Evolutionary conservation across 345 rosid species (phyloP).

Genomic region (Zanthoxylum bungeanum): DNA sequence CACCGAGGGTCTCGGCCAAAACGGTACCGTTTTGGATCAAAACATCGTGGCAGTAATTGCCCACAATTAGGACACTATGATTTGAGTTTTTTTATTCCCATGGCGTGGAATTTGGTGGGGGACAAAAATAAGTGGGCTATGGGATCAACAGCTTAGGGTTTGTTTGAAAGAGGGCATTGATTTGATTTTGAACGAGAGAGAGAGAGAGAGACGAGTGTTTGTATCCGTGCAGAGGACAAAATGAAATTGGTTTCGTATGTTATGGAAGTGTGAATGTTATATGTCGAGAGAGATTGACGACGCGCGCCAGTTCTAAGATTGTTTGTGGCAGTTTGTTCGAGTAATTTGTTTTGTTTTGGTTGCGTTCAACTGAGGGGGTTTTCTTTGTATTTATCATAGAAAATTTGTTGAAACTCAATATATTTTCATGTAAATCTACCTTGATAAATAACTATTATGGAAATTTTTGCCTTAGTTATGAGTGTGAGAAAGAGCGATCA

Average conservation of each 20-base stretch:
- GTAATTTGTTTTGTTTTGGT: too few species aligned
- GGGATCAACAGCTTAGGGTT: not conserved
- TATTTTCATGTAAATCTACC: too few species aligned
- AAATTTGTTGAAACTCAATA: too few species aligned
- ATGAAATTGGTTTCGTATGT: not conserved
- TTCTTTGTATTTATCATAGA: too few species aligned
- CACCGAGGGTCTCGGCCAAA: constrained; percentile 85
- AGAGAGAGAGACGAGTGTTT: not conserved
- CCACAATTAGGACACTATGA: constrained; percentile 66
- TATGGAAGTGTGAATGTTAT: not conserved
- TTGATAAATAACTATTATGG: too few species aligned
- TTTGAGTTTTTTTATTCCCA: constrained; percentile 23
- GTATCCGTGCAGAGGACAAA: not conserved
- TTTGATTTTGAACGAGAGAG: too few species aligned
- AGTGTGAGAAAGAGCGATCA: not conserved
- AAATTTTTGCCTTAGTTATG: constrained; percentile 8
- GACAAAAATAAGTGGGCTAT: not conserved
- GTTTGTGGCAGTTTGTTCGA: not conserved
- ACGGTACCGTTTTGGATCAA: constrained; percentile 52
- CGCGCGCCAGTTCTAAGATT: constrained; percentile 11
- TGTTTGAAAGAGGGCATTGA: not conserved
- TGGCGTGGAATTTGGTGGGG: constrained; percentile 8
- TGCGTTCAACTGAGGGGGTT: too few species aligned
- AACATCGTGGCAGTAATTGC: constrained; percentile 92
- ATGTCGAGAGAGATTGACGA: constrained; percentile 19